Base-by-base conservation (phyloP, 306 rosid species). In the Oemleria cerasiformis region DNA sequence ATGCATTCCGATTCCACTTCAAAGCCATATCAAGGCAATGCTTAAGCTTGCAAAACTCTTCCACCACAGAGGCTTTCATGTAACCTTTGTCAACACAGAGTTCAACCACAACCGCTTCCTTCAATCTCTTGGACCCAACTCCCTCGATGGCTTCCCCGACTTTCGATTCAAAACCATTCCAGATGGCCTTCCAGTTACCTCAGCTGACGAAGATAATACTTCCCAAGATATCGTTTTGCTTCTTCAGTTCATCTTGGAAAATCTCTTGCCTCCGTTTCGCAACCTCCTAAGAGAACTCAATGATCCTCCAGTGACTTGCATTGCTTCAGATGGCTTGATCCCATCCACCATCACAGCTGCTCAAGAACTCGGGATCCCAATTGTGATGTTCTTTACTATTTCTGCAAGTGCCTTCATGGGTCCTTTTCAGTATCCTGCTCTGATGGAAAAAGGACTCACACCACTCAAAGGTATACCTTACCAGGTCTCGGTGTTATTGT, bases 11-110 rank as follows among this genome's bases (percentile, higher is more conserved):
- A 5, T 42, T 11, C 75, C 75, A 55, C 10, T 17, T 9, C 75
- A 70, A n/a, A 23, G 56, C 65, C 74, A 57, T 43, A 43, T 70
- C 0, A 71, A 43, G 54, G 66, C 57, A 15, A 71, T 57, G 66
- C 67, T 71, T 11, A 44, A 71, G 36, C 10, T 71, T 8, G 66
- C 57, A 6, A 47, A 70, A 25, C 75, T 71, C 55, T 44, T 57
- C 44, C 67, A 58, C 55, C 34, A 56, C 5, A 43, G 16, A 71
- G 75, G 75, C 3, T 71, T 71, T 44, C 65, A 43, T 16, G 45
- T 71, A 4, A 55, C 65, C 65, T 54, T 53, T 8, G 42, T 55
- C 41, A 70, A 70, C 44, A 67, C 25, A 20, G 41, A 41, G 42
- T 70, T 41, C 51, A 70, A 70, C 21, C 63, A 70, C 65, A 41